Evolutionary conservation across 2,329 filamentous ascomycete genomes (phyloP), one percentile per base, ranked within the genome.

Genomic region (Ceratocystis smalleyi): DNA sequence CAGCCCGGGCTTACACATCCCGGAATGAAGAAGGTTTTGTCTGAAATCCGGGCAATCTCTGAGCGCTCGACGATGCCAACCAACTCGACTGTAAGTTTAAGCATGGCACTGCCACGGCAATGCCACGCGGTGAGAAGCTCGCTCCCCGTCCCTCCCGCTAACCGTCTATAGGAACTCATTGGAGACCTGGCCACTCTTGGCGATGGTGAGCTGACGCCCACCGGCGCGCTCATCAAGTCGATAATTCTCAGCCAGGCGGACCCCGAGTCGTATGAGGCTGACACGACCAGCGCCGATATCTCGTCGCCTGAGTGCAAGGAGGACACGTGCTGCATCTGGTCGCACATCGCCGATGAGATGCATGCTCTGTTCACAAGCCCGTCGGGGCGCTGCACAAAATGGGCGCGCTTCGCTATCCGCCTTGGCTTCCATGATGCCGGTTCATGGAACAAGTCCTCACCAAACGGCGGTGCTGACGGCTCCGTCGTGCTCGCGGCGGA

Each of bases 381-480:
- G 2, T 73, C 73, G 0, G 74, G 74, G 1, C 71, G 74, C 1
- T 79, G 77, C 67, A 79, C 75, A 63, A 71, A 72, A 57, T 71
- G 72, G 68, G 78, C 77, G 7, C 75, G 78, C 7, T 73, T 70
- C 57, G 76, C 77, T 12, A 72, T 79, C 51, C 76, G 78, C 2
- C 73, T 78, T 35, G 77, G 77, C 12, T 79, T 79, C 69, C 77
- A 79, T 67, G 78, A 79, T 66, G 75, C 77, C 2, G 77, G 72
- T 1, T 72, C 74, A 27, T 79, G 77, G 76, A 75, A 74, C 45
- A 74, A 73, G 61, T 67, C 69, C 5, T 71, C 72, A 0, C 67
- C 69, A 0, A 73, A 73, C 10, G 77, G 77, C 15, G 77, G 78
- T n/a, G 77, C 77, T 3, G 77, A 79, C 61, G 78, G 77, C 1